Base-by-base conservation (phyloP, 75 land plant species). In the Pinus taeda region DNA sequence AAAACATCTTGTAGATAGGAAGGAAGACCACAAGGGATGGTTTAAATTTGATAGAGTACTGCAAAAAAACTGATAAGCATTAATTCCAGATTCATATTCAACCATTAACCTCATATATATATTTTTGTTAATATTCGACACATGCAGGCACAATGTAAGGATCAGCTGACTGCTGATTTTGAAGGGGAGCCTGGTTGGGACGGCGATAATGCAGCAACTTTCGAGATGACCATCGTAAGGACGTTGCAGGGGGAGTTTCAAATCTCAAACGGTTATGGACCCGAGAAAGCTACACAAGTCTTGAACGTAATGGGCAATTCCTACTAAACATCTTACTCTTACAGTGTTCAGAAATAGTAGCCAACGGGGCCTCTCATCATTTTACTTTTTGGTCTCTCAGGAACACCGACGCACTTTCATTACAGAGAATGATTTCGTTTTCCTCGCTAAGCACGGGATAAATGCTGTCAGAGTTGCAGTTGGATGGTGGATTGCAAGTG, bases 401-500 rank as follows among this genome's bases (percentile, higher is more conserved):
- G 58, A 82, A 29, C 85, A 84, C 61, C 22, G 80, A 22, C 59
- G 77, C 33, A 56, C 84, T 36, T 84, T 76, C 59, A 66, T 84
- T 2, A 76, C 65, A 37, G 85, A 57, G 57, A 36, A 21, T 72
- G 85, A 82, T 39, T 82, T 84, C 55, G 21, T n/a, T 59, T 77
- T 66, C 65, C 71, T 84, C 20, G 37, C 74, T 26, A 29, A 56
- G 70, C 72, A 77, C 21, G 85, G 80, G 21, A 76, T 84, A 14
- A 82, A 74, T 74, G 57, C 76, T 0, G 76, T 77, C 39, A 73
- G 85, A 22, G 81, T 84, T 57, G 84, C 85, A 15, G 79, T 84
- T 57, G 85, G 85, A 39, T 82, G 79, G 74, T 84, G 85, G 85
- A 84, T 84, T 71, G 76, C 75, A 22, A 59, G 37, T 20, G 83